Percentiles rank a stretch among this genome's conserved stretches.
phyloP scores from a whole-genome alignment of 257 asterid species.

The Plantago ovata region DNA sequence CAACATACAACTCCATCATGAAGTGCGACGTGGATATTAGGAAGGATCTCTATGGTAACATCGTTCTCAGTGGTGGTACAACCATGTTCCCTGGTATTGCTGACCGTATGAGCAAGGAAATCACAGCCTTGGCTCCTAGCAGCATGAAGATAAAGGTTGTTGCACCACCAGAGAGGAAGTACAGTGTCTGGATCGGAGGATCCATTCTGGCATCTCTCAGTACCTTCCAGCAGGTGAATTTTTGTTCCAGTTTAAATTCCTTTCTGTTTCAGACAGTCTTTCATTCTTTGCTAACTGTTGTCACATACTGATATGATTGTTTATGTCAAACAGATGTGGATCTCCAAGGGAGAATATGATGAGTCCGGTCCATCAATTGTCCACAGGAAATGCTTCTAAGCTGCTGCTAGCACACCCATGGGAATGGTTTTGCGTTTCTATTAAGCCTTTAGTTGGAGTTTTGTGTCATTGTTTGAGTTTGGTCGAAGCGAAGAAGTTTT shows the following conservation, averaged over 20 bases:
- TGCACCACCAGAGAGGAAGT: constrained; percentile 14
- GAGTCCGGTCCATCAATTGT: constrained; percentile 13
- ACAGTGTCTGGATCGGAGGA: constrained; percentile 15
- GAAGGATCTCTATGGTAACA: constrained; percentile 13
- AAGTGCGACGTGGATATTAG: constrained; percentile 11
- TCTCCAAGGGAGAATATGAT: constrained; percentile 11
- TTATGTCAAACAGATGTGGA: constrained; percentile 4
- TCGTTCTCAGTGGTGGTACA: constrained; percentile 14
- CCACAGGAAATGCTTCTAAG: constrained; percentile 15
- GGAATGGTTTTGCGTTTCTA: constrained; percentile 6
- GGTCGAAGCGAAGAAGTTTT: constrained; percentile 13
- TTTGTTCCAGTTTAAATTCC: background rate
- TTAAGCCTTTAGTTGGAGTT: constrained; percentile 4
- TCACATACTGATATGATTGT: background rate
- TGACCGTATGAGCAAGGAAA: constrained; percentile 12
- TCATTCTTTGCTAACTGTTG: background rate
- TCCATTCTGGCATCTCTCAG: constrained; percentile 10
- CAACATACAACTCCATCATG: constrained; percentile 12
- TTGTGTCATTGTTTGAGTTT: constrained; percentile 6
- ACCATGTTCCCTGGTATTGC: constrained; percentile 14
- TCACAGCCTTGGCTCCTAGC: constrained; percentile 10
- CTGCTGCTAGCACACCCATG: background rate
- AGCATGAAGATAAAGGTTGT: constrained; percentile 13
- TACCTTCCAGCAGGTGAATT: constrained; percentile 10
- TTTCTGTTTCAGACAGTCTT: background rate